Conservation (phyloP, 352 stramenopile species). For the Phytophthora hybrid region DNA sequence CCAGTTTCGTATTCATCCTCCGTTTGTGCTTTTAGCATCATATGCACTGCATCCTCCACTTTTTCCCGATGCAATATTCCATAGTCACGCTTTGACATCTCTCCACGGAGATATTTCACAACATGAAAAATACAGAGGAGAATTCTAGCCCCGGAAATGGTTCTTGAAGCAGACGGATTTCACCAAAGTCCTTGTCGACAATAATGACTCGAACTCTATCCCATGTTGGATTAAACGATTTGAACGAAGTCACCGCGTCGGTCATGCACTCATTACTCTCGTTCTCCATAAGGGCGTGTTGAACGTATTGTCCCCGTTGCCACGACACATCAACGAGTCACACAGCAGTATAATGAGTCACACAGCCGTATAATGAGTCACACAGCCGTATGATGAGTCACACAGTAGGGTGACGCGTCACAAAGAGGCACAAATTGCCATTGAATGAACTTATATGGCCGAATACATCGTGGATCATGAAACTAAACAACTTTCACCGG, state of each 20-base stretch:
- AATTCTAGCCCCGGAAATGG: not conserved
- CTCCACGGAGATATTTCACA: not conserved
- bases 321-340: not conserved
- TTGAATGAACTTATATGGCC: not conserved
- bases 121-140: not conserved
- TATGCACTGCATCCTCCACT: no score
- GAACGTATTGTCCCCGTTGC: not conserved
- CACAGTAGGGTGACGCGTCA: not conserved
- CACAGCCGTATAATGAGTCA: no score
- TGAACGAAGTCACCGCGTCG: not conserved
- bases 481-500: not conserved
- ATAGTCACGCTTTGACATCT: not conserved
- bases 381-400: no score
- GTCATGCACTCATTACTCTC: not conserved
- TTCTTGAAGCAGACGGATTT: not conserved
- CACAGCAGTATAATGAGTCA: not conserved
- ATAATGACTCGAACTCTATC: not conserved
- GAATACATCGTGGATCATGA: not conserved
- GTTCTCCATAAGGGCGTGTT: not conserved
- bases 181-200: not conserved
- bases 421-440: not conserved
- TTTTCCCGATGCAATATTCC: no score
- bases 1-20: no score
- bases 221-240: not conserved
- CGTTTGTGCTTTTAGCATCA: no score